Conservation (phyloP, 108 stramenopile genomes). For the Stephanodiscus triporus region DNA sequence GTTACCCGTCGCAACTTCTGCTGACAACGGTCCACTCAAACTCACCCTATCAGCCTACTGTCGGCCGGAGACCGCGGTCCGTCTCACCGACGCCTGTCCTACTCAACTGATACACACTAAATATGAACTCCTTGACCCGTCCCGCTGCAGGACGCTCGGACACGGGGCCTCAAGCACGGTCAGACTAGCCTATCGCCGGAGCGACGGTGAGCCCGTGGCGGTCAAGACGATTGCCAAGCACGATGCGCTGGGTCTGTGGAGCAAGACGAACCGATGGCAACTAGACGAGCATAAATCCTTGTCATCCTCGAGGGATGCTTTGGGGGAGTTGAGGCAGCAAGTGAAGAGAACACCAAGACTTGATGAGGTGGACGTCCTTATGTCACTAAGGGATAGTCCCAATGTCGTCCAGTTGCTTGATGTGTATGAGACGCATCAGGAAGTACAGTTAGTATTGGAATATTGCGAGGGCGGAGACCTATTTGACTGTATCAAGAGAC, state of each 20-base stretch:
- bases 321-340: slow-evolving; percentile 8
- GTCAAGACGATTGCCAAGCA: slow-evolving; percentile 89
- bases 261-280: slow-evolving; percentile 46
- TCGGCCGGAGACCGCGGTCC: slow-evolving; percentile 67
- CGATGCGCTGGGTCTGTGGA: slow-evolving; percentile 75
- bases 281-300: slow-evolving; percentile 13
- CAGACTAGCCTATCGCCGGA: slow-evolving; percentile 61
- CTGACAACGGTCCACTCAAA: slow-evolving; percentile 21
- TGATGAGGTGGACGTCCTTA: slow-evolving; percentile 85
- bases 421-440: slow-evolving; percentile 85
- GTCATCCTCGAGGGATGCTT: slow-evolving; percentile 30
- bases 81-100: slow-evolving; percentile 68
- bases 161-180: slow-evolving; percentile 87
- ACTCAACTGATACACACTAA: slow-evolving; percentile 57
- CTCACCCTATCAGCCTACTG: slow-evolving; percentile 80
- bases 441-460: slow-evolving; percentile 87
- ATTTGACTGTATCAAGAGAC: slow-evolving; percentile 76
- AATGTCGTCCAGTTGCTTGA: slow-evolving; percentile 78
- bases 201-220: slow-evolving; percentile 64
- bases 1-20: not conserved
- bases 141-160: slow-evolving; percentile 70
- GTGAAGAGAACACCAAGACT: slow-evolving; percentile 46
- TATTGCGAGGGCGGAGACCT: slow-evolving; percentile 89
- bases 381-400: slow-evolving; percentile 54
- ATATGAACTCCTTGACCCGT: slow-evolving; percentile 69